Evolutionary conservation across 176 grass and related monocot genomes (phyloP), one percentile per base, ranked within the genome.

Genomic region (Lolium rigidum): DNA sequence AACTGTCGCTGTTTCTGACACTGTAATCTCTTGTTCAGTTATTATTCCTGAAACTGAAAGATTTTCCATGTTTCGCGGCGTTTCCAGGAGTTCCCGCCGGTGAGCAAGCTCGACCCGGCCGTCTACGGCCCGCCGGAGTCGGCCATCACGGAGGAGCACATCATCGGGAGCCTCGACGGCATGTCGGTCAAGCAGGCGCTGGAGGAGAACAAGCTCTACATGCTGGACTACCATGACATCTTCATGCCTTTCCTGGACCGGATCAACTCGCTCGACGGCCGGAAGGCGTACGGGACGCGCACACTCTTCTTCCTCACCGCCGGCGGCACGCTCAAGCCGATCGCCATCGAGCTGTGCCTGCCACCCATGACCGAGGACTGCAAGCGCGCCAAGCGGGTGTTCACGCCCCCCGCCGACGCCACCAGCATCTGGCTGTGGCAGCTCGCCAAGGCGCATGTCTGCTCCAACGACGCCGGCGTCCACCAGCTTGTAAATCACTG

Each of bases 401-500:
- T 97, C 86, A 99, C 94, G 72, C 94, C 97, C 11, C 97, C 97
- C 0, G 70, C 90, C 14, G 97, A 99, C 60, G 97, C 94, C 14
- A 99, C 97, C 79, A 80, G 44, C 7, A 94, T 82, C 86, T 99
- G 97, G 97, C 84, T 99, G 12, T 99, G 97, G 97, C 94, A 99
- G 79, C 89, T 99, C 39, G 94, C 94, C 73, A 99, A 99, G 90
- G 97, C 97, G 1, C 97, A 99, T 61, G 97, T 97, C 26, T 93
- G 94, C 87, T 93, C 97, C 92, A 99, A 99, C 77, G 97, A 99
- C 72, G 94, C 97, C 18, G 97, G 94, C 10, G 89, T 97, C 10
- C 94, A 99, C 87, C 94, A 99, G 82, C 94, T 99, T 62, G 80
- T 99, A 70, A 99, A 96, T 78, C 97, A 99, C 76, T 99, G 94